Evolutionary conservation across 176 grass and related monocot species (phyloP).

Genomic region (Triticum dicoccoides): DNA sequence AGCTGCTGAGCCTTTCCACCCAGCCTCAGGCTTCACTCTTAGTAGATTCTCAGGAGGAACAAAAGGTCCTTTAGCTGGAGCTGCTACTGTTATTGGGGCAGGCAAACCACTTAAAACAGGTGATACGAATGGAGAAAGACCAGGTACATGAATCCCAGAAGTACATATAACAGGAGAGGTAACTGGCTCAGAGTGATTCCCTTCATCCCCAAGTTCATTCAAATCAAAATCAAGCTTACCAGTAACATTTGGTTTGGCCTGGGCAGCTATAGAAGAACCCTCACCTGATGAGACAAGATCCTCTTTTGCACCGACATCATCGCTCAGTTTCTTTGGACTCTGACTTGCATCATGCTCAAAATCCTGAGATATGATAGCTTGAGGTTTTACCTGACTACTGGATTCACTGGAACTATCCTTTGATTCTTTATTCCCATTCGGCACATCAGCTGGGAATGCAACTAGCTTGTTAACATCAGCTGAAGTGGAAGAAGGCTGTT

Average conservation of each 20-base stretch:
- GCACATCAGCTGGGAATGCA: not conserved
- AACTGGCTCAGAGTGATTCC: constrained; percentile 43
- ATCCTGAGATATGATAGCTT: constrained; percentile 15
- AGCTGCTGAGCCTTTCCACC: constrained; percentile 86
- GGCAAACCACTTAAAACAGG: constrained; percentile 35
- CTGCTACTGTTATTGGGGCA: constrained; percentile 61
- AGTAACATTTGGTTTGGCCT: constrained; percentile 21
- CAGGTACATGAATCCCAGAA: constrained; percentile 27
- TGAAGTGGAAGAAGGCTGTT: not conserved
- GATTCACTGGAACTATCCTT: constrained; percentile 51
- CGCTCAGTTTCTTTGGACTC: constrained; percentile 37
- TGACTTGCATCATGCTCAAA: constrained; percentile 27
- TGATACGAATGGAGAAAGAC: constrained; percentile 34
- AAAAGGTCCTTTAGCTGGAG: constrained; percentile 81
- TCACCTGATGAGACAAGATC: constrained; percentile 39
- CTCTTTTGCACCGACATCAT: constrained; percentile 27
- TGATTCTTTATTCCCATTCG: constrained; percentile 32
- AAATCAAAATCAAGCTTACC: constrained; percentile 71
- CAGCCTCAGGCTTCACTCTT: constrained; percentile 56
- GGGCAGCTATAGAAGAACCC: constrained; percentile 36
- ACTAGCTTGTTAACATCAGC: constrained; percentile 26
- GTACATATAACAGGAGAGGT: constrained; percentile 32
- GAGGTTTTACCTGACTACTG: constrained; percentile 23
- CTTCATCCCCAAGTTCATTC: constrained; percentile 66
- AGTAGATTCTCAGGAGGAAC: constrained; percentile 73